Evolutionary conservation across 805 yeast species (phyloP).

Genomic region (Naumovozyma dairenensis): DNA sequence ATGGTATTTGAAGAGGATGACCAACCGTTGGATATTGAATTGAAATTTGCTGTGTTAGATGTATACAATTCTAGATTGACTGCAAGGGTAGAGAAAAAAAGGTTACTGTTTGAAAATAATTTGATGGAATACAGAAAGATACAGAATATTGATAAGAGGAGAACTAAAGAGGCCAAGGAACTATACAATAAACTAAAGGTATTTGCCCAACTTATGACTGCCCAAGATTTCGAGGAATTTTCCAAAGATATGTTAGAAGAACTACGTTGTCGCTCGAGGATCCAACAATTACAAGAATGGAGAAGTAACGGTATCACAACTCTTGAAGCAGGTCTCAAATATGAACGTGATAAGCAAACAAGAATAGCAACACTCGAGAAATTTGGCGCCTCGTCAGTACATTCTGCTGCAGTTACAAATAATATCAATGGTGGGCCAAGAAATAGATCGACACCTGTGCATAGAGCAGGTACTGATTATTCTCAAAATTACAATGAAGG

Average conservation of each 20-base stretch:
- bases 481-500: slow-evolving; percentile 19
- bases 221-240: slow-evolving; percentile 70
- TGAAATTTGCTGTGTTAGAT: slow-evolving; percentile 77
- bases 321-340: slow-evolving; percentile 71
- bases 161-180: slow-evolving; percentile 86
- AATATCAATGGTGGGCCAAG: slow-evolving; percentile 16
- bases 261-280: slow-evolving; percentile 65
- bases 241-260: slow-evolving; percentile 67
- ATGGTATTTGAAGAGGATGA: slow-evolving; percentile 95
- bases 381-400: slow-evolving; percentile 27
- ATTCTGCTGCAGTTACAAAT: slow-evolving; percentile 16
- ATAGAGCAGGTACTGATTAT: slow-evolving; percentile 21
- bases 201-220: slow-evolving; percentile 69
- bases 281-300: slow-evolving; percentile 89
- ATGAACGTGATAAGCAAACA: slow-evolving; percentile 76
- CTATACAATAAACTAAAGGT: slow-evolving; percentile 66
- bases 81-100: slow-evolving; percentile 85
- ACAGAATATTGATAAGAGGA: slow-evolving; percentile 72
- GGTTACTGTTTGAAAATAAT: slow-evolving; percentile 65
- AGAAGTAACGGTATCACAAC: slow-evolving; percentile 81
- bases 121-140: slow-evolving; percentile 78
- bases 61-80: slow-evolving; percentile 86
- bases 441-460: slow-evolving; percentile 22
- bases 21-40: slow-evolving; percentile 74
- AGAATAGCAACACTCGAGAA: slow-evolving; percentile 56